phyloP scores from a whole-genome alignment of 2,329 filamentous ascomycete genomes.

The Erysiphe pisi region DNA sequence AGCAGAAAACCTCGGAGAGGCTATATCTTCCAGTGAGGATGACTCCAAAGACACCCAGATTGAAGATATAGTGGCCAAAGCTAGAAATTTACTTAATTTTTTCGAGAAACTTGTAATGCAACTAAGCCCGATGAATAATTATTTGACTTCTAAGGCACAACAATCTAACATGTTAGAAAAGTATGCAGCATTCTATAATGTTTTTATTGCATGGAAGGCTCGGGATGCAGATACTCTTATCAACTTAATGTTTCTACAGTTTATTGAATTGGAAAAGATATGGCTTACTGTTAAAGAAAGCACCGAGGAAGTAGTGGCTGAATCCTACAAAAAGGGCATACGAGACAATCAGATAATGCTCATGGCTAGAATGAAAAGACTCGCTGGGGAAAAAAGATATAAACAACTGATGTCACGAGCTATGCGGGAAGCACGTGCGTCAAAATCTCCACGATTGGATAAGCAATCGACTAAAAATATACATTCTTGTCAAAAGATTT shows the following conservation, averaged over 20 bases:
- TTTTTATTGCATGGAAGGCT: slow-evolving; percentile 75
- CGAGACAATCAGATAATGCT: slow-evolving; percentile 70
- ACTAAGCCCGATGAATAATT: slow-evolving; percentile 55
- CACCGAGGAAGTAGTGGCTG: slow-evolving; percentile 59
- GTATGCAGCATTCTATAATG: slow-evolving; percentile 64
- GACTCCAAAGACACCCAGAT: slow-evolving; percentile 52
- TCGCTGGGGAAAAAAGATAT: slow-evolving; percentile 61
- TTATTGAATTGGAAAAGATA: slow-evolving; percentile 73
- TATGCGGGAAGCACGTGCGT: slow-evolving; percentile 57
- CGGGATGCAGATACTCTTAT: slow-evolving; percentile 67
- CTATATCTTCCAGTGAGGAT: slow-evolving; percentile 43
- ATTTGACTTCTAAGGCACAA: slow-evolving; percentile 52
- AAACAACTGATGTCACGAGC: slow-evolving; percentile 64
- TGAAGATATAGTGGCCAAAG: slow-evolving; percentile 65
- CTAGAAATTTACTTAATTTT: slow-evolving; percentile 63
- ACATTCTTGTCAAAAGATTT: slow-evolving; percentile 49
- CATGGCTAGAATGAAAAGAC: slow-evolving; percentile 66
- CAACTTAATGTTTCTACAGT: slow-evolving; percentile 76
- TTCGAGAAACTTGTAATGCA: slow-evolving; percentile 64
- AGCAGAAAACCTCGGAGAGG: slow-evolving; percentile 48
- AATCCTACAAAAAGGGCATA: slow-evolving; percentile 69
- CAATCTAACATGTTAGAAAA: slow-evolving; percentile 54
- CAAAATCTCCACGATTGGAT: slow-evolving; percentile 42
- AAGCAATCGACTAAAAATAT: slow-evolving; percentile 60
- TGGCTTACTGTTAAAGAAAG: slow-evolving; percentile 74